phyloP scores from a whole-genome alignment of 495 filamentous ascomycete species.

The Penicillium coprophilum region DNA sequence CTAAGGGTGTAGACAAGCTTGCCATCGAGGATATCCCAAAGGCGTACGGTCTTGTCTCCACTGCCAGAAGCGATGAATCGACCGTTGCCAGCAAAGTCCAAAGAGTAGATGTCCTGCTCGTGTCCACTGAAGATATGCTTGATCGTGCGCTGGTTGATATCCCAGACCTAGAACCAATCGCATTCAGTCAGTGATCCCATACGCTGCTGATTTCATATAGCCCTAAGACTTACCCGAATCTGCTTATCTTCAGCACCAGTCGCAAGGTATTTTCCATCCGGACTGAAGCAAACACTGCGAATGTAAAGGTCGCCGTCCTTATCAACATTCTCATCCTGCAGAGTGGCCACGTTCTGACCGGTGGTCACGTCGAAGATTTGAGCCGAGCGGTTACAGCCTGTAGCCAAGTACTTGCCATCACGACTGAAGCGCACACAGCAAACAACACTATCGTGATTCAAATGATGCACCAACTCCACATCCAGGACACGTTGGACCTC shows the following conservation, averaged over 20 bases:
- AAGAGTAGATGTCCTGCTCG: conserved; percentile 92
- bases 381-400: conserved; percentile 84
- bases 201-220: neutral
- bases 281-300: conserved; percentile 89
- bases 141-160: conserved; percentile 72
- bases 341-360: conserved; percentile 72
- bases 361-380: conserved; percentile 85
- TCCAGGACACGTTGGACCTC: conserved; percentile 79
- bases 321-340: conserved; percentile 83
- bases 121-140: conserved; percentile 81
- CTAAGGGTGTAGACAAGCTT: conserved; percentile 72
- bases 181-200: conserved; percentile 6
- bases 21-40: conserved; percentile 82
- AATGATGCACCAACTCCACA: conserved; percentile 82
- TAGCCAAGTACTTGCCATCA: conserved; percentile 86
- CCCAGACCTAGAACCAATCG: conserved; percentile 68
- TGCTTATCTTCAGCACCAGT: conserved; percentile 91
- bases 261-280: conserved; percentile 83
- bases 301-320: conserved; percentile 86
- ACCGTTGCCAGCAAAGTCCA: conserved; percentile 85
- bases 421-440: conserved; percentile 89
- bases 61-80: conserved; percentile 86
- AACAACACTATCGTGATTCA: conserved; percentile 84
- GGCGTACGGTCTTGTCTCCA: conserved; percentile 82
- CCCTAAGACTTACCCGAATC: conserved; percentile 66